phyloP scores from a whole-genome alignment of 2,329 filamentous ascomycete genomes.

The Ophioceras dolichostomum region DNA sequence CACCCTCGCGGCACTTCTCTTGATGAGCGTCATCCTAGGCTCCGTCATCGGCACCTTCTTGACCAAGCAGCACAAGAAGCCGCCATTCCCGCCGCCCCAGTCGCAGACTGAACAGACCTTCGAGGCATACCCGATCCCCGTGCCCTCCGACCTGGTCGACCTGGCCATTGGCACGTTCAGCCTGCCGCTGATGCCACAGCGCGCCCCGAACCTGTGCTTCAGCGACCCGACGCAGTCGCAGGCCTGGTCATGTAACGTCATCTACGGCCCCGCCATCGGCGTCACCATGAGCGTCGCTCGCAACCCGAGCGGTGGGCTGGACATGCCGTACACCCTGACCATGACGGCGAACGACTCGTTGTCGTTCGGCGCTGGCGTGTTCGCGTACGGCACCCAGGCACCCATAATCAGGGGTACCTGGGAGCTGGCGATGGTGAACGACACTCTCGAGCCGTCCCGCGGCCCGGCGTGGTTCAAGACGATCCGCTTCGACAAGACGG shows the following conservation, averaged over 20 bases:
- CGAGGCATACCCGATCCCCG: slow-evolving; percentile 38
- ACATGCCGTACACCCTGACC: slow-evolving; percentile 2
- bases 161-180: slow-evolving; percentile 42
- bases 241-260: slow-evolving; percentile 52
- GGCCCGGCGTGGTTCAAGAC: slow-evolving; percentile 42
- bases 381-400: slow-evolving; percentile 42
- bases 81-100: slow-evolving; percentile 10
- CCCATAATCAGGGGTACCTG: slow-evolving; percentile 23
- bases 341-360: slow-evolving; percentile 17
- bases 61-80: slow-evolving; percentile 15
- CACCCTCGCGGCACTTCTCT: slow-evolving; percentile 30
- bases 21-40: slow-evolving; percentile 44
- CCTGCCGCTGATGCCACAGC: slow-evolving; percentile 39
- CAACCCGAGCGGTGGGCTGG: too few relatives aligned
- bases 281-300: too few relatives aligned
- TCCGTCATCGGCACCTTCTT: slow-evolving; percentile 40
- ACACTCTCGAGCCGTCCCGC: slow-evolving; percentile 30
- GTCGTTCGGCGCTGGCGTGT: slow-evolving; percentile 22
- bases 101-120: slow-evolving; percentile 24
- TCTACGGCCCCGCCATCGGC: slow-evolving; percentile 25
- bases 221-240: slow-evolving; percentile 37
- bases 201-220: slow-evolving; percentile 43
- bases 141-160: slow-evolving; percentile 36
- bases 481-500: slow-evolving; percentile 41
- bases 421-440: slow-evolving; percentile 34